Evolutionary conservation across 73 alveolate genomes (phyloP), one percentile per base, ranked within the genome.

Genomic region (Stentor coeruleus): DNA sequence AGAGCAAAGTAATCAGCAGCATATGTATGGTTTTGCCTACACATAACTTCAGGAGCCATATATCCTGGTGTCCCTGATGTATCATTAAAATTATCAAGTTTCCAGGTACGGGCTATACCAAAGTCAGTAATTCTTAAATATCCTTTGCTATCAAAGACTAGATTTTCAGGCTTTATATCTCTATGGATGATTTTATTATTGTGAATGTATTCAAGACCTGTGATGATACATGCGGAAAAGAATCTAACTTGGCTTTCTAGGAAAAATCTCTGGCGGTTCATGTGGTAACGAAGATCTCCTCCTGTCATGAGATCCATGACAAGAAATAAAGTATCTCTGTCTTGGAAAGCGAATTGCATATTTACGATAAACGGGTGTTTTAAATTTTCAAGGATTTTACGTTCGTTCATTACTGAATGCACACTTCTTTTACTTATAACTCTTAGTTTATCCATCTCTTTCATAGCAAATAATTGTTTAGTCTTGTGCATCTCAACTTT

Each of bases 341-440:
- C 98, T 92, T 93, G 94, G 84, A 95, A 95, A 41, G 98, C 96
- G 76, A 88, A 93, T 59, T 91, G 90, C 99, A 95, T 95, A 85
- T 95, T 95, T 38, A 95, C 97, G 60, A 95, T 82, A 60, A 94
- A 39, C 38, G 88, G 87, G 82, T 91, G 96, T 73, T 92, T 85
- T 26, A 95, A 86, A 81, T 88, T 59, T 37, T 93, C 81, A 59
- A 95, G 81, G 49, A 95, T 58, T 60, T 93, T 91, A 80, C 96
- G 86, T 90, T 95, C 99, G 38, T 83, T 89, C 84, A 91, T 86
- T 3, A 95, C 91, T 39, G 97, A 91, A 33, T 92, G 73, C 33
- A 95, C 93, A 81, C 96, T 89, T 81, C 93, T 95, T 81, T 91
- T 91, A 81, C 88, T 92, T 33, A 95, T 83, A 35, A 95, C 88